Base-by-base conservation (phyloP, 2,329 filamentous ascomycete genomes). In the Botryosphaeria dothidea region DNA sequence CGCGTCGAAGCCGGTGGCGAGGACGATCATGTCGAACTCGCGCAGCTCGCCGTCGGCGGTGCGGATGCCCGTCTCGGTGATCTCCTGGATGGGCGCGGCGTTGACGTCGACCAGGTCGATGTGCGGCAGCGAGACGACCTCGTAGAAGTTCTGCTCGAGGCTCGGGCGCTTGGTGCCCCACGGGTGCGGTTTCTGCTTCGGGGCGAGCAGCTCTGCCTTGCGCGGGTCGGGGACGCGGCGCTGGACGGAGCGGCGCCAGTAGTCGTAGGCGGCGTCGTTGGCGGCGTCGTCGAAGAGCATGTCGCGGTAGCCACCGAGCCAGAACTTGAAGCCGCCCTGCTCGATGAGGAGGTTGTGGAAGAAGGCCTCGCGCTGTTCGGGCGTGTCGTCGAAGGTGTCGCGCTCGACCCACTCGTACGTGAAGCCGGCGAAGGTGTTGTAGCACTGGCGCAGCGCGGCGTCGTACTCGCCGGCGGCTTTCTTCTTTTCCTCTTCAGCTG, bases 11-110 rank as follows among this genome's bases (percentile, higher is more conserved):
- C 80, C 80, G 0, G 75, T 81, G 23, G 72, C 79, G 58, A 79
- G 69, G 54, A 88, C 78, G 23, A 88, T 81, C 13, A 80, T 79
- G 69, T 88, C 86, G 15, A 85, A 80, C 36, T 83, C 77, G 60
- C 84, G 71, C n/a, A 82, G 72, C 38, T 80, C 71, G n/a, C 83
- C 84, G 36, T 72, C 71, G 3, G 80, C 80, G 1, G 86, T 75
- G 71, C 82, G 73, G 56, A 86, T 73, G 15, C 85, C 81, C n/a
- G 79, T 77, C 11, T 79, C 73, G 1, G 84, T 80, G 46, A 87
- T 77, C 6, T 73, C 70, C 34, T 76, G 75, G 43, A 87, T 84
- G 1, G 73, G 72, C 3, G 79, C 56, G 0, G 31, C 25, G 1
- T 68, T 71, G 17, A 74, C 77, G 4, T 80, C 81, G 23, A 84